Base-by-base conservation (phyloP, 2,329 filamentous ascomycete species). In the Penicillium sp. region DNA sequence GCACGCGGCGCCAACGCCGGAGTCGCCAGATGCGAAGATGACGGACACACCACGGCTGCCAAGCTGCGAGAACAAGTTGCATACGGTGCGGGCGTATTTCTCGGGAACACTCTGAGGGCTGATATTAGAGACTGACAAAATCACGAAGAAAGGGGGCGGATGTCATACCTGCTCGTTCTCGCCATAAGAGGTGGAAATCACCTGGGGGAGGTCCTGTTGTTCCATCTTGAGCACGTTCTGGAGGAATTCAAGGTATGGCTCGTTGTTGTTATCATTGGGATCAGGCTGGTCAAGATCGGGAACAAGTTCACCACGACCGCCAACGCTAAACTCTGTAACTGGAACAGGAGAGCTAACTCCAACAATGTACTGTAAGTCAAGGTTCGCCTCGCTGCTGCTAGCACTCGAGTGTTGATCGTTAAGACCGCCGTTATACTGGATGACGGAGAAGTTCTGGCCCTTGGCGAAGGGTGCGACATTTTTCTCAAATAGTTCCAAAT, bases 301-400 rank as follows among this genome's bases (percentile, higher is more conserved):
- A 10, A 77, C 63, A 7, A 77, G 65, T 3, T 61, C 56, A 12
- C 71, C 74, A 33, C 71, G 71, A n/a, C 72, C 72, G 31, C 70
- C 69, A 29, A 73, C 75, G 61, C 69, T 75, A 60, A 68, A 77
- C 53, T 75, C 75, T 9, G 67, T 72, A 12, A 72, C 69, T 2
- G 71, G 68, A 15, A 75, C 58, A 0, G 73, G 72, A 10, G 69
- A 57, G 49, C 70, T 69, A 13, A 77, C 54, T 28, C 72, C 71
- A 37, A 73, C 54, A 4, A 75, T 75, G 52, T 76, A 76, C 57
- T 77, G 73, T 33, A 74, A 66, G 52, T 78, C 75, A 17, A 77
- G 65, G 56, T 77, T 76, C 45, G 74, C 75, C 57, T 77, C 75
- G 15, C 70, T 67, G 53, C 71, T 72, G 55, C 72, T 67, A 10